Conservation (phyloP, 768 basidiomycete genomes). For the Phlegmacium glaucopus region DNA sequence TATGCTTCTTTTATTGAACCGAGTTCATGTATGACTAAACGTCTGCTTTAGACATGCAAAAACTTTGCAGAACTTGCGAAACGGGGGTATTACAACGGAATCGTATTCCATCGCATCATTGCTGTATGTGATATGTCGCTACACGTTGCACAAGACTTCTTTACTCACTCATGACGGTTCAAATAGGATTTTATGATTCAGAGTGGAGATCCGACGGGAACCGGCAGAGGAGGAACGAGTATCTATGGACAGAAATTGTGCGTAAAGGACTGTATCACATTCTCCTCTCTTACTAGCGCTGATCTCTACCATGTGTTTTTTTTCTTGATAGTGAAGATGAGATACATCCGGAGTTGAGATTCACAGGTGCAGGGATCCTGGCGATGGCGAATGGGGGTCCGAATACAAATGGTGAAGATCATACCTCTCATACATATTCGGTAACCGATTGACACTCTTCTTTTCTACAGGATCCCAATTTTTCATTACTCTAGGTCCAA, state of each 20-base stretch:
- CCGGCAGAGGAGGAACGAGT: conserved; percentile 87
- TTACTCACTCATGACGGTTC: background rate
- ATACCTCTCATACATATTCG: conserved; percentile 17
- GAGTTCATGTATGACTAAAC: conserved; percentile 15
- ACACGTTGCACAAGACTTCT: background rate
- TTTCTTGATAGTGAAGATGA: conserved; percentile 70
- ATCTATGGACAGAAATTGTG: conserved; percentile 89
- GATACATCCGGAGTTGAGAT: conserved; percentile 84
- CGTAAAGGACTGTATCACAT: conserved; percentile 25
- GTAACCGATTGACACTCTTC: conserved; percentile 6
- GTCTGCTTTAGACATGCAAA: conserved; percentile 71
- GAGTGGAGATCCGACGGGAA: conserved; percentile 93
- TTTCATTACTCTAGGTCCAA: conserved; percentile 83
- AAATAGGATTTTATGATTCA: conserved; percentile 95
- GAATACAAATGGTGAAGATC: conserved; percentile 71
- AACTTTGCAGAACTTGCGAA: conserved; percentile 93
- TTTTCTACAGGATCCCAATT: conserved; percentile 81
- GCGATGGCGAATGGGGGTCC: conserved; percentile 98
- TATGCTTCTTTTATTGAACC: conserved; percentile 24
- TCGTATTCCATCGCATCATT: conserved; percentile 90
- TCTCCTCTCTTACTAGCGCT: background rate
- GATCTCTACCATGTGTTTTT: conserved; percentile 3
- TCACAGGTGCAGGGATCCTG: conserved; percentile 94
- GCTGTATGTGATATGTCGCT: conserved; percentile 44
- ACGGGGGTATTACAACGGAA: conserved; percentile 89